Base-by-base conservation (phyloP, 2,329 filamentous ascomycete genomes). In the Cryphonectria carpinicola region DNA sequence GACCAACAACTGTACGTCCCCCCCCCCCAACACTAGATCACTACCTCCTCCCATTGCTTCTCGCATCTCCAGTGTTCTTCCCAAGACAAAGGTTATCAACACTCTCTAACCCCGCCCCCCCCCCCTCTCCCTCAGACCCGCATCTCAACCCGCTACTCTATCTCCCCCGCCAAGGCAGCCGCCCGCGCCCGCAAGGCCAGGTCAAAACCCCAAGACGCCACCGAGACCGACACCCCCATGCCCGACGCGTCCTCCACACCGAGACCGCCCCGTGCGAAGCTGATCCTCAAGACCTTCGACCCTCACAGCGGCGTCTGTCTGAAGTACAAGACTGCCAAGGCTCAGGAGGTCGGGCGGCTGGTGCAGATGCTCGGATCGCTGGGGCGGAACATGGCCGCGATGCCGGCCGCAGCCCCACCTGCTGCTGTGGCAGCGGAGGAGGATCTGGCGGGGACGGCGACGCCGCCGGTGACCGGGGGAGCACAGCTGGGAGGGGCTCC, bases 301-400 rank as follows among this genome's bases (percentile, higher is more conserved):
- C 92, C 96, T 0, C 84, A 84, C 58, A 92, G 90, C 68, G 96
- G 96, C 77, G 90, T 91, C 70, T 91, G 91, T 72, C 87, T 99
- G 73, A 97, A 98, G 83, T 98, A 98, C 85, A 88, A 89, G 79
- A 99, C 96, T 49, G 92, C 91, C 79, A 97, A 97, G 82, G 93
- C 92, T 28, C 93, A 93, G 28, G 95, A 98, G 82, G 94, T 99
- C 13, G 91, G 92, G 35, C 86, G 96, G 39, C 82, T 99, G 76
- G 88, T 99, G 70, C 88, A 89, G 66, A 89, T 91, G 60, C 81
- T 99, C 73, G 94, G 94, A 0, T 87, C 88, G 70, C 81, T 98
- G 75, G 93, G 91, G n/a, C 86, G 90, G 68, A 87, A 85, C 70
- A 91, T 92, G 85, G 88, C 88, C 19, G 88, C 85, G 46, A 78